These are phyloP conservation scores for Aspergillus pseudotamarii DNA, from an alignment of 2,329 filamentous ascomycete genomes.

Conservation along the genomic window DNA sequence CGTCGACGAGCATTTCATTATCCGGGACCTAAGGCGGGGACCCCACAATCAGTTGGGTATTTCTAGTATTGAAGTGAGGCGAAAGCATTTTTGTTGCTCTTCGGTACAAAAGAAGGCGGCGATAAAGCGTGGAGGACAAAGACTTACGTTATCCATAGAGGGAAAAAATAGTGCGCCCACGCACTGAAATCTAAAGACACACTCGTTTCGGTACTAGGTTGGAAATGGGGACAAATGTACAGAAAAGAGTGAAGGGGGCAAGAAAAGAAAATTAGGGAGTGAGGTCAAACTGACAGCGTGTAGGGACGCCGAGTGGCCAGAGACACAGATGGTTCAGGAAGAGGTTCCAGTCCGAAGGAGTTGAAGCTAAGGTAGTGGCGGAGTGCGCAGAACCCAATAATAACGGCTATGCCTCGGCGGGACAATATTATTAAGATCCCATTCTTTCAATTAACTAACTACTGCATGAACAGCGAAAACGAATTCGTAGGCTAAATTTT, in stretches of 20 bases:
- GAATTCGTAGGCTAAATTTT: background rate
- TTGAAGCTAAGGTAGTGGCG: conserved; percentile 26
- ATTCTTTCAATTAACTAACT: background rate
- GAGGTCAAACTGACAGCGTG: conserved; percentile 14
- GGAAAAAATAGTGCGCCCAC: conserved; percentile 39
- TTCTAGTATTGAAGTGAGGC: background rate
- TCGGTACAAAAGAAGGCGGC: background rate
- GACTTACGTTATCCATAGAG: conserved; percentile 50
- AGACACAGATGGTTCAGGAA: conserved; percentile 28
- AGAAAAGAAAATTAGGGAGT: conserved; percentile 12
- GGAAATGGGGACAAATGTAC: background rate
- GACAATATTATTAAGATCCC: conserved; percentile 25
- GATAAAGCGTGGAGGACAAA: conserved; percentile 6
- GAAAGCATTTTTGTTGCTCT: background rate
- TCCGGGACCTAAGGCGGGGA: conserved; percentile 52
- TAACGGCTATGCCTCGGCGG: conserved; percentile 20
- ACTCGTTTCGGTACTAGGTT: conserved; percentile 18
- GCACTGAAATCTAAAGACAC: conserved; percentile 30
- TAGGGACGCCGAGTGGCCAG: conserved; percentile 4
- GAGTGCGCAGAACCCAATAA: conserved; percentile 28
- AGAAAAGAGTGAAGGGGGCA: background rate
- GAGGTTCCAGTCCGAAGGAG: conserved; percentile 25
- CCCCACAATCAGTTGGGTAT: conserved; percentile 21
- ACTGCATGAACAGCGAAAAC: background rate
- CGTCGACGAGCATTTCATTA: conserved; percentile 65